Base-by-base conservation (phyloP, 2,329 filamentous ascomycete species). In the Pseudopithomyces maydicus region DNA sequence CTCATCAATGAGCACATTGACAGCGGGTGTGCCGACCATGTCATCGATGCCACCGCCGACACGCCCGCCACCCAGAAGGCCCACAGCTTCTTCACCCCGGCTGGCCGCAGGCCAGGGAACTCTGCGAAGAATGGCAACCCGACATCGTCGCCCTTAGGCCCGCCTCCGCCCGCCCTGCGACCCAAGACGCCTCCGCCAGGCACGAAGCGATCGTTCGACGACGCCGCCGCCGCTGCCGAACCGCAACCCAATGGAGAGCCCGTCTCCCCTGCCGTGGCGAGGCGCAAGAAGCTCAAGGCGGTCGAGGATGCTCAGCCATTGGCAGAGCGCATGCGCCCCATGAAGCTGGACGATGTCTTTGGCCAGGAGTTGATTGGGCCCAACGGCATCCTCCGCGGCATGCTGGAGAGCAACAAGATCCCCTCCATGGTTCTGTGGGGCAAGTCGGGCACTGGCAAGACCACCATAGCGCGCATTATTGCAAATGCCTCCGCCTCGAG, bases 381-480 rank as follows among this genome's bases (percentile, higher is more conserved):
- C 0, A 80, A 87, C 32, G 95, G 95, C n/a, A 86, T 98, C 6
- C 82, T 99, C 42, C 88, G 94, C 3, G 88, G 89, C 29, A 83
- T 98, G 57, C 96, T 99, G 63, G 90, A 97, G 69, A 84, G 89
- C 57, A 89, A 95, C 68, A 85, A 90, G 5, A 87, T 98, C 32
- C 94, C 95, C 0, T 96, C 91, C 14, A 97, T 99, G 91, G 92
- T 99, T 39, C 81, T 99, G 14, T 99, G 95, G 91, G 91, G 91
- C 32, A 85, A 85, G 1, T 88, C 90, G 0, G 91, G 91, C 20
- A 93, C 90, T 0, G 91, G 91, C 61, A 95, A 95, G 80, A 95
- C 91, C 2, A 95, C 95, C 0, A 97, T 99, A 65, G 95, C 95
- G 19, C 83, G 95, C 4, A 91, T 96, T 47, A 92, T 99, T 57